These are phyloP conservation scores for Pichia paraexigua DNA, from an alignment of 805 yeast genomes.

Conservation along the genomic window DNA sequence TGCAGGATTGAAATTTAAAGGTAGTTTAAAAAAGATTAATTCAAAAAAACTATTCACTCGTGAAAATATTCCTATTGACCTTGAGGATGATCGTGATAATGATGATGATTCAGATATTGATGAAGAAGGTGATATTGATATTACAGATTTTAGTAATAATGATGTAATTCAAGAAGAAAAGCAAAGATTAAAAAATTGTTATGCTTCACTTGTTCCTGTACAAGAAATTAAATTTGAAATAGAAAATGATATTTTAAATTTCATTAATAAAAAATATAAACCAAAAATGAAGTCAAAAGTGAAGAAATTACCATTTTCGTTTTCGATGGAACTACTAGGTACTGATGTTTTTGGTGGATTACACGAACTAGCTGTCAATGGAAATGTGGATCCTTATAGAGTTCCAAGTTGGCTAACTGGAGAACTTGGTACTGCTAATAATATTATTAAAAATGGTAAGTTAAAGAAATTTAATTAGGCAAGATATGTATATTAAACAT, in stretches of 20 bases:
- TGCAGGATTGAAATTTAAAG: constrained; percentile 58
- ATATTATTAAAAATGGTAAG: constrained; percentile 35
- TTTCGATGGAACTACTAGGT: constrained; percentile 43
- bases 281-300: constrained; percentile 13
- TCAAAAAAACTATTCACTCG: not conserved
- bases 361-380: constrained; percentile 52
- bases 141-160: not conserved
- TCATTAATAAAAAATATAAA: not conserved
- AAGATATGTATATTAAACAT: not conserved
- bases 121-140: constrained; percentile 1
- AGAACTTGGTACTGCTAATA: constrained; percentile 52
- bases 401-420: constrained; percentile 78
- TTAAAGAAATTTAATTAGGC: constrained; percentile 11
- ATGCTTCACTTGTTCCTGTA: constrained; percentile 50
- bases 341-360: constrained; percentile 72
- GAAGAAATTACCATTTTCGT: constrained; percentile 15
- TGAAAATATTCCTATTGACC: not conserved
- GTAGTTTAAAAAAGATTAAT: constrained; percentile 36
- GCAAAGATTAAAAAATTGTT: constrained; percentile 26
- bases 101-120: constrained; percentile 10
- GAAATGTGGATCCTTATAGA: constrained; percentile 41
- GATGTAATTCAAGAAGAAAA: constrained; percentile 8
- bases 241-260: not conserved
- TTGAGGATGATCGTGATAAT: not conserved
- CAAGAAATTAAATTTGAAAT: constrained; percentile 42